Evolutionary conservation across 1,284 basidiomycete genomes (phyloP).

Genomic region (Veloboletus limbatus): DNA sequence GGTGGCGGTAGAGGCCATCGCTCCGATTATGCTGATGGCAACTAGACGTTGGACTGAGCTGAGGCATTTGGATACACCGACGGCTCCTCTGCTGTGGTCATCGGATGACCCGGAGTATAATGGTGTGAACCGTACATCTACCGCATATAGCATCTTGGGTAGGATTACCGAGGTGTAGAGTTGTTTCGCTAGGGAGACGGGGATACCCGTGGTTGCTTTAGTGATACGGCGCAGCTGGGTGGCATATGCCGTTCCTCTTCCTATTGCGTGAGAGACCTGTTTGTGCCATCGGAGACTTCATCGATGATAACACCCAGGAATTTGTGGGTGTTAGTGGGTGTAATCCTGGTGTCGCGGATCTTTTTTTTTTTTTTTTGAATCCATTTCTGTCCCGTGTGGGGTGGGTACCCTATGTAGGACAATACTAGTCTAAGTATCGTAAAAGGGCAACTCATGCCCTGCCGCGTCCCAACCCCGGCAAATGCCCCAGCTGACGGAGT

Average conservation of each 20-base stretch:
- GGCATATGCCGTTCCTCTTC: background rate
- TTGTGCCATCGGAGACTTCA: background rate
- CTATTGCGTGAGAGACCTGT: background rate
- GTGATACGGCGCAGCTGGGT: background rate
- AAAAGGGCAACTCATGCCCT: too few species aligned
- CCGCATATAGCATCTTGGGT: too few species aligned
- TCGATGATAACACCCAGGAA: conserved; percentile 1
- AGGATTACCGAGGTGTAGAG: conserved; percentile 24
- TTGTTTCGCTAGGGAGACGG: conserved; percentile 1
- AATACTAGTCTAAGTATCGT: too few species aligned
- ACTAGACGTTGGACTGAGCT: conserved; percentile 34
- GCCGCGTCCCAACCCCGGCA: too few species aligned
- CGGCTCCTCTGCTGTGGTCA: background rate
- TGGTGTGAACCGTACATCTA: conserved; percentile 29
- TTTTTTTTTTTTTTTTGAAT: too few species aligned
- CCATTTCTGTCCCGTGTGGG: too few species aligned
- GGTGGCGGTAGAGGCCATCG: too few species aligned
- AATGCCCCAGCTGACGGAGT: too few species aligned
- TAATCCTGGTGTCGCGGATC: background rate
- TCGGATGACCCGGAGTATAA: background rate
- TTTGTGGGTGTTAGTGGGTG: background rate
- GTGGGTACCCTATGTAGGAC: too few species aligned
- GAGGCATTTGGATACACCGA: conserved; percentile 14
- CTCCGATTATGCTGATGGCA: too few species aligned
- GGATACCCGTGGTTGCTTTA: background rate